phyloP scores from a whole-genome alignment of 306 rosid species.

The Datisca glomerata region DNA sequence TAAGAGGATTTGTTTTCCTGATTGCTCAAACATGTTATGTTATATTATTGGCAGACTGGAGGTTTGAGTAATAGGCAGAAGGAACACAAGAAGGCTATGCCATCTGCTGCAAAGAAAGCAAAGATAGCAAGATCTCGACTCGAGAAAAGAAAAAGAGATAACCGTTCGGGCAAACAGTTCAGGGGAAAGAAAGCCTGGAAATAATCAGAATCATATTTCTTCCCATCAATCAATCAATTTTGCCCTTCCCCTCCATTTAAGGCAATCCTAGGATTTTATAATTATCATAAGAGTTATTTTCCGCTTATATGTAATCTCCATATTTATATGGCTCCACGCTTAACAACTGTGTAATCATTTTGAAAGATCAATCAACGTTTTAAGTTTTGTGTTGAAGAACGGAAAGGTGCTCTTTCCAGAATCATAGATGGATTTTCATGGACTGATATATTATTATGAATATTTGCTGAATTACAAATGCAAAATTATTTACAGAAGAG shows the following conservation, averaged over 20 bases:
- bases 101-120: slow-evolving; percentile 51
- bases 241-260: neutral
- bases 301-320: neutral
- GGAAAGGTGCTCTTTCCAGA: no score
- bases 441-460: no score
- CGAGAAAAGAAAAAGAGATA: slow-evolving; percentile 38
- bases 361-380: neutral
- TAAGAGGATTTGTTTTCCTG: neutral
- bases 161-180: slow-evolving; percentile 54
- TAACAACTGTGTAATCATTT: neutral
- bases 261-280: neutral
- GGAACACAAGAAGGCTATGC: slow-evolving; percentile 76
- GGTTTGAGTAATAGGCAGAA: slow-evolving; percentile 79
- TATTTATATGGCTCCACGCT: neutral
- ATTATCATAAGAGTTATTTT: no score
- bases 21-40: slow-evolving; percentile 1
- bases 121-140: slow-evolving; percentile 34
- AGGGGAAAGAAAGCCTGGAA: slow-evolving; percentile 77
- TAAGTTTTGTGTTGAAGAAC: neutral
- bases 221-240: neutral
- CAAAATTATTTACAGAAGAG: no score
- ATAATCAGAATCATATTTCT: slow-evolving; percentile 5
- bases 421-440: no score
- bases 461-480: no score
- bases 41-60: slow-evolving; percentile 45